Conservation (phyloP, 1,139 yeast genomes). For the Yamadazyma oceani region DNA sequence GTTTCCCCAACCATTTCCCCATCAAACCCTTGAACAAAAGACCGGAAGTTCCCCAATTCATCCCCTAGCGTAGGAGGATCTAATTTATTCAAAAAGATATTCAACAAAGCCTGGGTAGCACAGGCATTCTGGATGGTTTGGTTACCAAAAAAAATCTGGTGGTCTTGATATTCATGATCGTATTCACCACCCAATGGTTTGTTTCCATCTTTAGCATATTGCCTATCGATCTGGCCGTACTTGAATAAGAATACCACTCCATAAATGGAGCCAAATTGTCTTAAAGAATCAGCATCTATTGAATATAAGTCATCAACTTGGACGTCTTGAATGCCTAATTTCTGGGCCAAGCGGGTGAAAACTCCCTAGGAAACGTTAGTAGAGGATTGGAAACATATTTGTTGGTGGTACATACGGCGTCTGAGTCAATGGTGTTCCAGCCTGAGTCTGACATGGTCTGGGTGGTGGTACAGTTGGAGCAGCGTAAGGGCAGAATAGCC, state of each 20-base stretch:
- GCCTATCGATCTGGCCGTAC: slow-evolving; percentile 45
- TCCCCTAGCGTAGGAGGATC: slow-evolving; percentile 48
- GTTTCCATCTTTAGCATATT: slow-evolving; percentile 26
- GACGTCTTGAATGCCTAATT: slow-evolving; percentile 54
- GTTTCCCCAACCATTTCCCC: slow-evolving; percentile 63
- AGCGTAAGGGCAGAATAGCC: too few species aligned
- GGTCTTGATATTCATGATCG: slow-evolving; percentile 36
- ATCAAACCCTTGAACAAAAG: slow-evolving; percentile 57
- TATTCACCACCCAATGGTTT: slow-evolving; percentile 47
- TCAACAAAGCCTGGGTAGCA: slow-evolving; percentile 76
- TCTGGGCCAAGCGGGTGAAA: slow-evolving; percentile 63
- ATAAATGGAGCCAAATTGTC: slow-evolving; percentile 44
- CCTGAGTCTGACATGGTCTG: slow-evolving; percentile 27
- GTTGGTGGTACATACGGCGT: slow-evolving; percentile 46
- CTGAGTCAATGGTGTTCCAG: slow-evolving; percentile 75
- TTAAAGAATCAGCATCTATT: slow-evolving; percentile 50
- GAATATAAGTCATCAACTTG: slow-evolving; percentile 63
- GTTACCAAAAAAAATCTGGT: slow-evolving; percentile 57
- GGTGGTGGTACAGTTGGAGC: too few species aligned
- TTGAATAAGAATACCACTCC: slow-evolving; percentile 69
- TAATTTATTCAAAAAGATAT: slow-evolving; percentile 45
- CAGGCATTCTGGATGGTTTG: slow-evolving; percentile 73
- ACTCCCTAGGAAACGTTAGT: slow-evolving; percentile 46
- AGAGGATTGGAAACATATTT: too few species aligned
- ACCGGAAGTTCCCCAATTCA: slow-evolving; percentile 48